Conservation (phyloP, 257 asterid species). For the Solanum infundibuliforme region DNA sequence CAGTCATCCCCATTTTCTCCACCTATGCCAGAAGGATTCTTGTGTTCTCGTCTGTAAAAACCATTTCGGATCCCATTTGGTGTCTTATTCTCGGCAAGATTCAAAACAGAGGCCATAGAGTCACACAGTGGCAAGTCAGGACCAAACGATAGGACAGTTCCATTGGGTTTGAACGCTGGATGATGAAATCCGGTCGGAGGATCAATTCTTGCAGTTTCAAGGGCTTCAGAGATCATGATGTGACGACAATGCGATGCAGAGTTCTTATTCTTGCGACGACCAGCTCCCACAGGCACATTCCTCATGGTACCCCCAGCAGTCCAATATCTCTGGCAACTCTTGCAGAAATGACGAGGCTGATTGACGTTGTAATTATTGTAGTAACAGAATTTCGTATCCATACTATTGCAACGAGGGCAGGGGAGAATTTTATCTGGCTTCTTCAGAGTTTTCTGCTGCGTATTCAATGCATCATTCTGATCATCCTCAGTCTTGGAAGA, state of each 20-base stretch:
- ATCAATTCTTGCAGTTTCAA: constrained; percentile 34
- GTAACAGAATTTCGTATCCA: constrained; percentile 89
- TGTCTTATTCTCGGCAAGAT: constrained; percentile 26
- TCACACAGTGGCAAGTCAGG: constrained; percentile 35
- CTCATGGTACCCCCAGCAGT: constrained; percentile 96
- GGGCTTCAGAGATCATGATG: constrained; percentile 52
- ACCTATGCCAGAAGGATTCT: constrained; percentile 10
- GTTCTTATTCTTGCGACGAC: constrained; percentile 73
- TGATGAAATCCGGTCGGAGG: constrained; percentile 32
- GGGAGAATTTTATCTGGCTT: constrained; percentile 86
- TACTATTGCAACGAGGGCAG: constrained; percentile 90
- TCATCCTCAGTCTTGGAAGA: constrained; percentile 27
- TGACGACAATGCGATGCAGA: constrained; percentile 43
- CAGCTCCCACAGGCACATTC: constrained; percentile 88
- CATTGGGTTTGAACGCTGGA: constrained; percentile 34
- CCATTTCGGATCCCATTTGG: constrained; percentile 18
- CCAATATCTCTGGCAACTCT: constrained; percentile 94
- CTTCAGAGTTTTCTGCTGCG: constrained; percentile 47
- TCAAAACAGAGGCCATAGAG: constrained; percentile 43
- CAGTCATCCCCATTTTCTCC: constrained; percentile 33
- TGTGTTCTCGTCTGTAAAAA: constrained; percentile 15
- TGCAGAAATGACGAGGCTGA: constrained; percentile 93
- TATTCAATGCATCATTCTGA: constrained; percentile 24
- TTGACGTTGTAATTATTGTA: constrained; percentile 78
- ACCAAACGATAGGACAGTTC: constrained; percentile 62